Conservation (phyloP, 2,329 filamentous ascomycete species). For the Hymenoscyphus albidus region DNA sequence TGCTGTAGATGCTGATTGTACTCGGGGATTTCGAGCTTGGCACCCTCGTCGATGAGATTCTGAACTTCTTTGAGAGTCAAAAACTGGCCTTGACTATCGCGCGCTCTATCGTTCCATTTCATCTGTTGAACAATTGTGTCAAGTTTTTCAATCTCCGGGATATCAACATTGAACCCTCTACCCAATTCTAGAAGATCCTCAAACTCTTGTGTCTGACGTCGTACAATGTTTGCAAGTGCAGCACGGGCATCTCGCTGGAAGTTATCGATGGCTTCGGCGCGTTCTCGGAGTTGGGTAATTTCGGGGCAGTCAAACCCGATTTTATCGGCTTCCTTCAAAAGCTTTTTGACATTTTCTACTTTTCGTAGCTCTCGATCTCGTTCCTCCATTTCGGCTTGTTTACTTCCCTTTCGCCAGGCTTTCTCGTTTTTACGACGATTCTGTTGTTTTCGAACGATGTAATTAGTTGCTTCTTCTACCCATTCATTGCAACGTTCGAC, state of each 20-base stretch:
- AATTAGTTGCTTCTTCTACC: slow-evolving; percentile 95
- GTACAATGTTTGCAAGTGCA: slow-evolving; percentile 63
- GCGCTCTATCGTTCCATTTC: slow-evolving; percentile 81
- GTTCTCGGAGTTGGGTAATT: slow-evolving; percentile 79
- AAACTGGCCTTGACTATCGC: slow-evolving; percentile 57
- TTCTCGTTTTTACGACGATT: slow-evolving; percentile 94
- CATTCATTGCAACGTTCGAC: slow-evolving; percentile 96
- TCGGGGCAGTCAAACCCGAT: slow-evolving; percentile 93
- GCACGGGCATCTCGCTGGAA: slow-evolving; percentile 75
- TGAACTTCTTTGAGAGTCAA: slow-evolving; percentile 75
- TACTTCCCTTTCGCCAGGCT: slow-evolving; percentile 71
- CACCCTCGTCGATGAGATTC: slow-evolving; percentile 72
- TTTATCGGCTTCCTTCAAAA: slow-evolving; percentile 75
- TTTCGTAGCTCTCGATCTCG: slow-evolving; percentile 79
- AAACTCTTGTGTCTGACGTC: slow-evolving; percentile 67
- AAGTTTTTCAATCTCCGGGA: slow-evolving; percentile 80
- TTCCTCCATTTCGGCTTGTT: slow-evolving; percentile 79
- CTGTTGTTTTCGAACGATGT: slow-evolving; percentile 95
- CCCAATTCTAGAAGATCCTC: slow-evolving; percentile 90
- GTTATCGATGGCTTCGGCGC: slow-evolving; percentile 75
- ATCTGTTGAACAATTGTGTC: slow-evolving; percentile 78
- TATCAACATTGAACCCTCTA: slow-evolving; percentile 83
- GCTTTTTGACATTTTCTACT: slow-evolving; percentile 79
- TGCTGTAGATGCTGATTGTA: slow-evolving; percentile 76
- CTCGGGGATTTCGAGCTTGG: slow-evolving; percentile 70